phyloP scores from a whole-genome alignment of 2,329 filamentous ascomycete genomes.

The Trichoderma sp. region DNA sequence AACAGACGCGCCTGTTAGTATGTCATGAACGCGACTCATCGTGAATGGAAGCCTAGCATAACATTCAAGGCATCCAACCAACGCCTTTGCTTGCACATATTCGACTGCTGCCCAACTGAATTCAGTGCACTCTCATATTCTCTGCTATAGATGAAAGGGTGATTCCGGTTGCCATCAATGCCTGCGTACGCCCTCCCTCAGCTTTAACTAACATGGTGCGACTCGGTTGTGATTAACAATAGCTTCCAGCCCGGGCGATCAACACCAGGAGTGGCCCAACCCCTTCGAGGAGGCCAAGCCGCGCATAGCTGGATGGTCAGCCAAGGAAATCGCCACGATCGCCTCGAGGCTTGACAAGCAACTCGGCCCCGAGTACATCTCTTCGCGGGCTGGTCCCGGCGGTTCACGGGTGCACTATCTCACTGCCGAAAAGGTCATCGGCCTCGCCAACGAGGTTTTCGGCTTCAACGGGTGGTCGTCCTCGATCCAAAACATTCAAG shows the following conservation, averaged over 20 bases:
- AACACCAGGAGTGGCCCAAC: conserved; percentile 60
- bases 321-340: conserved; percentile 84
- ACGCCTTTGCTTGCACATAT: background rate
- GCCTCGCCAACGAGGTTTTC: conserved; percentile 90
- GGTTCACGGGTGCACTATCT: conserved; percentile 90
- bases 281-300: conserved; percentile 74
- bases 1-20: conserved; percentile 16
- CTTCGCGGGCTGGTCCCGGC: conserved; percentile 75
- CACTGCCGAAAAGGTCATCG: conserved; percentile 94
- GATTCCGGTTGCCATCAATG: conserved; percentile 34
- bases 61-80: background rate
- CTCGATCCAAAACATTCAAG: conserved; percentile 88
- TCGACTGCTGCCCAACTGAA: background rate
- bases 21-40: conserved; percentile 4
- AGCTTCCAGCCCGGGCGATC: conserved; percentile 61
- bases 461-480: conserved; percentile 98
- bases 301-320: conserved; percentile 76
- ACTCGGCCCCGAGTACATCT: conserved; percentile 94
- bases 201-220: background rate
- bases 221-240: conserved; percentile 22
- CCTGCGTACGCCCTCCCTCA: conserved; percentile 40
- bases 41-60: conserved; percentile 4
- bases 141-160: conserved; percentile 26
- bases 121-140: background rate
- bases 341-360: conserved; percentile 87